These are phyloP conservation scores for Boletus insuetus DNA, from an alignment of 768 basidiomycete genomes.

Conservation along the genomic window DNA sequence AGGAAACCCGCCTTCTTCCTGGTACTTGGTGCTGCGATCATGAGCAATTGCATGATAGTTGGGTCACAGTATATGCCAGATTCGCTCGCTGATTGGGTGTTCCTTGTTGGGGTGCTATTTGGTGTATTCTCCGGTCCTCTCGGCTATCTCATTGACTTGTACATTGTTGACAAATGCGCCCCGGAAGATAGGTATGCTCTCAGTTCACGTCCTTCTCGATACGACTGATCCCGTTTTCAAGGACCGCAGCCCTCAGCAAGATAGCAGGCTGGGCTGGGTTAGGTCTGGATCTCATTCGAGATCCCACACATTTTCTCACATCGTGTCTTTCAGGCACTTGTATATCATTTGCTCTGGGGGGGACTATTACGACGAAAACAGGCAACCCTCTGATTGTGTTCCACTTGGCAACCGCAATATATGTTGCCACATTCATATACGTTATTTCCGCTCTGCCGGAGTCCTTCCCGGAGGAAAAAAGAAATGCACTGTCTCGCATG, in stretches of 20 bases:
- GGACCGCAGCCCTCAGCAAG: conserved; percentile 27
- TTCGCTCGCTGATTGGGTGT: conserved; percentile 13
- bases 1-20: conserved; percentile 24
- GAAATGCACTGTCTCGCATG: conserved; percentile 13
- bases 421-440: conserved; percentile 19
- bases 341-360: conserved; percentile 29
- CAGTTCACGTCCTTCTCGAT: not conserved
- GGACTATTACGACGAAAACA: conserved; percentile 27
- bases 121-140: conserved; percentile 11
- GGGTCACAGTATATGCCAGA: conserved; percentile 15
- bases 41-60: conserved; percentile 14
- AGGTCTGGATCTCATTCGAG: conserved; percentile 14
- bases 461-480: conserved; percentile 27
- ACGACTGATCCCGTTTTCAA: conserved; percentile 11
- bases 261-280: conserved; percentile 29
- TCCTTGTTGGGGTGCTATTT: conserved; percentile 20
- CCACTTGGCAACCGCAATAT: conserved; percentile 14
- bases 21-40: conserved; percentile 3
- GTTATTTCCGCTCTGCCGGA: conserved; percentile 28
- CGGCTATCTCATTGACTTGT: conserved; percentile 25
- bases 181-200: conserved; percentile 23
- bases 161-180: conserved; percentile 26
- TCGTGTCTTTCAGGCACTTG: conserved; percentile 16
- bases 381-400: conserved; percentile 25
- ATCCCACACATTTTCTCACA: not conserved